Evolutionary conservation across 257 asterid genomes (phyloP).

Genomic region (Solanum clarkiae): DNA sequence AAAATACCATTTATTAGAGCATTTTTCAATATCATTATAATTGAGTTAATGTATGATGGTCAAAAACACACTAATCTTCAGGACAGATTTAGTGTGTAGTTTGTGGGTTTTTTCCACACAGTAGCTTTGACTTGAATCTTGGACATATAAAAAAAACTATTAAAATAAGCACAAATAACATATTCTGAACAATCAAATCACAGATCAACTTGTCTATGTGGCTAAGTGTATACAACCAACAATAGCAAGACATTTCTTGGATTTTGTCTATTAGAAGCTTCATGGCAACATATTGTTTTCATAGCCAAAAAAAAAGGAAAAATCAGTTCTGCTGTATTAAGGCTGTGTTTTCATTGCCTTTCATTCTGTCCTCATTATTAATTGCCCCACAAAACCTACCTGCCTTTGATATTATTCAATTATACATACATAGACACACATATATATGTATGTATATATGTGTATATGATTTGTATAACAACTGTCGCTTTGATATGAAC

Average conservation of each 20-base stretch:
- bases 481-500: background rate
- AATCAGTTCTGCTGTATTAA: background rate
- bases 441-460: background rate
- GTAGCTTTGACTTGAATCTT: no score
- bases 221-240: background rate
- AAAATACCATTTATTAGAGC: no score
- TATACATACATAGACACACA: no score
- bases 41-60: no score
- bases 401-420: background rate
- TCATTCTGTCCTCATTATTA: background rate
- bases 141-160: no score
- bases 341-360: background rate
- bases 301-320: background rate
- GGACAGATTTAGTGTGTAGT: no score
- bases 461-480: no score
- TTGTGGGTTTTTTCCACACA: no score
- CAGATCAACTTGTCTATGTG: background rate
- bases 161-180: background rate
- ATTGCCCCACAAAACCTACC: background rate
- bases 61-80: no score
- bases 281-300: background rate
- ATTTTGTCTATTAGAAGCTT: background rate
- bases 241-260: background rate
- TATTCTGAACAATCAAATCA: background rate
- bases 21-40: no score